These are phyloP conservation scores for Colletotrichum gloeosporioides DNA, from an alignment of 2,329 filamentous ascomycete genomes.

Conservation along the genomic window DNA sequence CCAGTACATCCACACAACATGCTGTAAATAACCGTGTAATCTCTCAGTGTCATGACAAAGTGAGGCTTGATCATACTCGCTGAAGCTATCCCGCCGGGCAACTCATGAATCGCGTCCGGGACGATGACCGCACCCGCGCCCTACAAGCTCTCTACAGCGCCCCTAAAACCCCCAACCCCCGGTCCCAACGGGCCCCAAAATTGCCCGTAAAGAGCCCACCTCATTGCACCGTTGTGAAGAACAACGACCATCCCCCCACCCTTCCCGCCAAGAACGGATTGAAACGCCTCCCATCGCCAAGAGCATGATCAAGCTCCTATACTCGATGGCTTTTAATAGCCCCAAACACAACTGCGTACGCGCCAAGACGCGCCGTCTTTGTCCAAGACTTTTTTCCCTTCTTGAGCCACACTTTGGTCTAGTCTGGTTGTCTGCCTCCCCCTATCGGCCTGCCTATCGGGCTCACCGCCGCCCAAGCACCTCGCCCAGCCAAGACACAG, in stretches of 20 bases:
- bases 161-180: background rate
- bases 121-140: background rate
- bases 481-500: background rate
- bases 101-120: background rate
- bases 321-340: conserved; percentile 16
- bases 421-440: background rate
- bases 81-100: background rate
- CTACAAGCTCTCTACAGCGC: background rate
- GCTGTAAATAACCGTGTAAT: background rate
- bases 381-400: background rate
- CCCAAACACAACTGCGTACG: conserved; percentile 8
- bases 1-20: background rate
- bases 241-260: background rate
- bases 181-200: background rate
- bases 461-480: background rate
- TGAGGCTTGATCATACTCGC: background rate
- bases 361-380: background rate
- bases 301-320: conserved; percentile 18
- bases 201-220: background rate
- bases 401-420: background rate
- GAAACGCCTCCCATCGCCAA: conserved; percentile 17
- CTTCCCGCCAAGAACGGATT: conserved; percentile 10
- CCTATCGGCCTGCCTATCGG: background rate
- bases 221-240: background rate
- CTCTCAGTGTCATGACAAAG: background rate